A percentile compares a stretch with the other conserved stretches of the same genome.
These are phyloP conservation scores for Calocera cornea DNA, from an alignment of 768 basidiomycete species.

Conservation along the genomic window DNA sequence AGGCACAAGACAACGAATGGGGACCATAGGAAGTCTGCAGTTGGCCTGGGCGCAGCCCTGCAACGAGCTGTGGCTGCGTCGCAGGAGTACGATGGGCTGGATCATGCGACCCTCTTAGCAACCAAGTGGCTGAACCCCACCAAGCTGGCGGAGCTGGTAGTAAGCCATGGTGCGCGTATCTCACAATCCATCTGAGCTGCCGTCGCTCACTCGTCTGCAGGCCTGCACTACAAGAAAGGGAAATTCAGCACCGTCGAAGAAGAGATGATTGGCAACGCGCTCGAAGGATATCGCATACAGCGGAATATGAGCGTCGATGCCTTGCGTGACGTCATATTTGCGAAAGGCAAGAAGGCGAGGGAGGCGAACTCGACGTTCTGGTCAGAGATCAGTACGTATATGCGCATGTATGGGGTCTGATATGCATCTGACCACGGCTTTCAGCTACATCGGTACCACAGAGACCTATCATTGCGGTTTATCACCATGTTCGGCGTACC, in stretches of 20 bases:
- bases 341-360: slow-evolving; percentile 41
- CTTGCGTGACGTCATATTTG: slow-evolving; percentile 49
- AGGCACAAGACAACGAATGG: not conserved
- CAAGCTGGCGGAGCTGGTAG: slow-evolving; percentile 55
- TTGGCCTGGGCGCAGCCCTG: not conserved
- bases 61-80: not conserved
- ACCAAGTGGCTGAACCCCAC: slow-evolving; percentile 65
- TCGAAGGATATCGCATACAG: slow-evolving; percentile 42
- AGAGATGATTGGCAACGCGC: slow-evolving; percentile 47
- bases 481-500: slow-evolving; percentile 60
- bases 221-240: slow-evolving; percentile 76
- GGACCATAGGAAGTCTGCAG: not conserved
- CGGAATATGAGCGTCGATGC: slow-evolving; percentile 43
- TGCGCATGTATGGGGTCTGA: not conserved
- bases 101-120: slow-evolving; percentile 53
- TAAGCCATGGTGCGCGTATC: slow-evolving; percentile 42
- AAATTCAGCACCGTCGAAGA: slow-evolving; percentile 74
- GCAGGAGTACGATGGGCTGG: not conserved
- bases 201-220: slow-evolving; percentile 25
- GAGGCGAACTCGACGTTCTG: slow-evolving; percentile 56
- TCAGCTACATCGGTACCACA: slow-evolving; percentile 56
- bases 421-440: slow-evolving; percentile 10
- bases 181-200: not conserved
- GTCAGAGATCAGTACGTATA: slow-evolving; percentile 58
- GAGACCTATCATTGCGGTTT: slow-evolving; percentile 71